Base-by-base conservation (phyloP, 352 stramenopile species). In the Thalassiosira pacifica region DNA sequence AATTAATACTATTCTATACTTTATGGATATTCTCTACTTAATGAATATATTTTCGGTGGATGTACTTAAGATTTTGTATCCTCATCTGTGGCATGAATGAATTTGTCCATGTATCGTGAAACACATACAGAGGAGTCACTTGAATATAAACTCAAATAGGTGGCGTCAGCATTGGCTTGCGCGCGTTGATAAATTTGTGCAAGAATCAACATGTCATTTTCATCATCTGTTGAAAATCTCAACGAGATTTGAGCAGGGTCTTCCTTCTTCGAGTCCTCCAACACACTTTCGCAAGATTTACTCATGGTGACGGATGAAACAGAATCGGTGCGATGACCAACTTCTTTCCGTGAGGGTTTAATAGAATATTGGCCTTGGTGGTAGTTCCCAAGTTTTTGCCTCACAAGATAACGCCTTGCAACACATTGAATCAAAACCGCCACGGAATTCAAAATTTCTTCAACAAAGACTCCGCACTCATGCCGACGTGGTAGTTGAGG, bases 381-480 rank as follows among this genome's bases (percentile, higher is more conserved):
- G 22, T 71, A 48, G 24, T 42, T 45, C 0, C 64, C 48, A 34
- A 82, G 31, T 57, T 34, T 71, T 59, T 32, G 40, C 31, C 18
- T 72, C 11, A 73, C 76, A 66, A 85, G 42, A 71, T 83, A 85
- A 9, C 65, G 24, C 19, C 82, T 88, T 22, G 48, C 64, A 52
- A 32, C 45, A 48, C 76, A 80, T 80, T 88, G 82, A 68, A 88
- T 83, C n/a, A 83, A 65, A 57, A 88, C 77, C 27, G 76, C 55
- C 32, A 88, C 82, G 19, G 82, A 88, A 66, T 88, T 85, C 31
- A 88, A 29, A 42, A 88, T 77, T 65, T 82, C 40, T 68, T 88
- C 70, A 63, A 88, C 37, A 60, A 88, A 88, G 18, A 85, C 57
- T 34, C 82, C 82, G 59, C 72, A 82, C 34, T 88, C 76, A 64